These are phyloP conservation scores for Infundibulicybe gibba DNA, from an alignment of 768 basidiomycete species.

Conservation along the genomic window DNA sequence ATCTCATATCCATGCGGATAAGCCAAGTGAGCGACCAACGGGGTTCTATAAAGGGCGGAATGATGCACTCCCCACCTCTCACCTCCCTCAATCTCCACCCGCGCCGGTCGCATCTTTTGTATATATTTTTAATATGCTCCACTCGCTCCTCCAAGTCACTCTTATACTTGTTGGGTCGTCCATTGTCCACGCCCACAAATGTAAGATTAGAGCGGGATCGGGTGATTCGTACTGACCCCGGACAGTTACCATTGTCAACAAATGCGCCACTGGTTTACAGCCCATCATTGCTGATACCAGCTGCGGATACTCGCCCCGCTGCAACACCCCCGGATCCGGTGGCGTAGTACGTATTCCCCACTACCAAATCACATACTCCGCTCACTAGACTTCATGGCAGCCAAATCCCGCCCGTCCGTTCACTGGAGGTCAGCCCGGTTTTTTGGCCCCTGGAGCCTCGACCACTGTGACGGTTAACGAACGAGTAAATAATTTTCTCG, in stretches of 20 bases:
- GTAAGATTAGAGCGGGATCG: slow-evolving; percentile 3
- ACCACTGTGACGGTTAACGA: slow-evolving; percentile 24
- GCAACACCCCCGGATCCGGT: slow-evolving; percentile 28
- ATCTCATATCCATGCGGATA: no score
- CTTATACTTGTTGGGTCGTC: slow-evolving; percentile 1
- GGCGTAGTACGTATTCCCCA: slow-evolving; percentile 14
- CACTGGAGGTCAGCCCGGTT: slow-evolving; percentile 28
- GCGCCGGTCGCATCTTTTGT: no score
- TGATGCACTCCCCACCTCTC: no score
- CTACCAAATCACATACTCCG: not conserved
- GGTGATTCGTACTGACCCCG: not conserved
- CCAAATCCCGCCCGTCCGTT: slow-evolving; percentile 27
- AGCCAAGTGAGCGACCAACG: no score
- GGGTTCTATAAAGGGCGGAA: no score
- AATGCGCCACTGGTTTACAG: slow-evolving; percentile 23
- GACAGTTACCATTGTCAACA: slow-evolving; percentile 30
- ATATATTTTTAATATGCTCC: no score
- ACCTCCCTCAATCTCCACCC: no score
- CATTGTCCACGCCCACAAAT: slow-evolving; percentile 10
- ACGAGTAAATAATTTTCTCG: slow-evolving; percentile 13
- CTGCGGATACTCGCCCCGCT: slow-evolving; percentile 38
- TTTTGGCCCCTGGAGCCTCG: slow-evolving; percentile 19
- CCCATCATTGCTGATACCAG: slow-evolving; percentile 34
- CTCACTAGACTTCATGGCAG: slow-evolving; percentile 7
- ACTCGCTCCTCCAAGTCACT: no score